Base-by-base conservation (phyloP, 2,329 filamentous ascomycete species). In the Plenodomus tracheiphilus region DNA sequence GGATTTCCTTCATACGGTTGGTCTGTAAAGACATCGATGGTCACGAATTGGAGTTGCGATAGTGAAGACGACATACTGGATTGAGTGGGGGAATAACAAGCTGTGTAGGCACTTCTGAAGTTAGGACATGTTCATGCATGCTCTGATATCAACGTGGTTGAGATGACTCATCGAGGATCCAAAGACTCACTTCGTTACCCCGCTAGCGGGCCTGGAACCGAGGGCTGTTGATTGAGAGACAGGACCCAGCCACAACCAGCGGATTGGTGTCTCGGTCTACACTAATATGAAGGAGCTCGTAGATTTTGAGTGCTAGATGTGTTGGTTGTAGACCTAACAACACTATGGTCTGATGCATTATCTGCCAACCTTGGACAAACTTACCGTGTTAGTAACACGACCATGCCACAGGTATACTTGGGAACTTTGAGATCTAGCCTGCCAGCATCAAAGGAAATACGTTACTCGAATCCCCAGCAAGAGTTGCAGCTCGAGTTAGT, bases 1-100 rank as follows among this genome's bases (percentile, higher is more conserved):
- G 79, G 81, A 52, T 84, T 84, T 37, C 81, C 81, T 38, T 62
- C 57, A 60, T 77, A 81, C 37, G 67, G 71, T n/a, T 68, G 72
- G 3, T 66, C 58, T 4, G 78, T 80, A 66, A 81, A 82, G 46
- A 81, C 79, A 52, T 77, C 69, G 25, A 77, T 54, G 7, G 74
- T 77, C 6, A 64, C 60, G 51, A 69, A 75, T 13, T 67, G 55
- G 39, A 72, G 64, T 32, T 63, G 53, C n/a, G 49, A 39, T 8
- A 13, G 9, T 6, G 44, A 10, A 10, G 57, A 50, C 18, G 54
- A 39, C 61, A 64, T 61, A 35, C n/a, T 39, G 49, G 35, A 41
- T 37, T 7, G 28, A 21, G 21, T 9, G 37, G 34, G 19, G 38
- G 28, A 11, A 11, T 32, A 11, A 8, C 28, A 32, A 11, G 4